These are phyloP conservation scores for Trichomonascaceae sp. DNA, from an alignment of 1,139 yeast genomes.

Conservation along the genomic window DNA sequence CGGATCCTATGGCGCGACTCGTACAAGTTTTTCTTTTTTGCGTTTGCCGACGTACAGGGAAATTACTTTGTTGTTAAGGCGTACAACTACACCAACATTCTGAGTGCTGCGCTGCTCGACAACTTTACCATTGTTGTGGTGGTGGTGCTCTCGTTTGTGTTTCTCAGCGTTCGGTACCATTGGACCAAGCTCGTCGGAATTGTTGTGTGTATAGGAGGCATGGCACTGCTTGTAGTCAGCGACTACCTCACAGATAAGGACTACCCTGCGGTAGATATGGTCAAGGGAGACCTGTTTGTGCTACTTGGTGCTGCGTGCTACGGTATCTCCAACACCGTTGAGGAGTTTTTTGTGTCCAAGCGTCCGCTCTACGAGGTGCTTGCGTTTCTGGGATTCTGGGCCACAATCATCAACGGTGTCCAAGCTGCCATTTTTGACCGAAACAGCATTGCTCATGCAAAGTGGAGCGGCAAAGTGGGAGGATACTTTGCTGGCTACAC, in stretches of 20 bases:
- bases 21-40: constrained; percentile 31
- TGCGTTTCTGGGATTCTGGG: constrained; percentile 32
- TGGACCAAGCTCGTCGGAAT: constrained; percentile 34
- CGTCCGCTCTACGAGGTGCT: constrained; percentile 32
- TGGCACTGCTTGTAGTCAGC: constrained; percentile 30
- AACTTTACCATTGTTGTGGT: constrained; percentile 34
- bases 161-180: constrained; percentile 32
- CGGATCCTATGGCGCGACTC: constrained; percentile 22
- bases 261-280: constrained; percentile 25
- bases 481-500: constrained; percentile 33
- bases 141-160: constrained; percentile 28
- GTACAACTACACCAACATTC: constrained; percentile 30
- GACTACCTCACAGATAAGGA: constrained; percentile 30
- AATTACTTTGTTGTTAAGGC: constrained; percentile 34
- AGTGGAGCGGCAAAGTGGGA: constrained; percentile 28
- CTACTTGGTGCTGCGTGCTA: constrained; percentile 32
- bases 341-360: constrained; percentile 33
- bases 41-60: constrained; percentile 34
- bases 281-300: constrained; percentile 33
- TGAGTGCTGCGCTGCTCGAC: constrained; percentile 31
- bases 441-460: constrained; percentile 23
- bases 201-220: constrained; percentile 29
- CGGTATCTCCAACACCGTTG: constrained; percentile 31
- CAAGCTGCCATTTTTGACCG: constrained; percentile 33
- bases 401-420: constrained; percentile 29